Base-by-base conservation (phyloP, 495 filamentous ascomycete genomes). In the Choiromyces venosus region DNA sequence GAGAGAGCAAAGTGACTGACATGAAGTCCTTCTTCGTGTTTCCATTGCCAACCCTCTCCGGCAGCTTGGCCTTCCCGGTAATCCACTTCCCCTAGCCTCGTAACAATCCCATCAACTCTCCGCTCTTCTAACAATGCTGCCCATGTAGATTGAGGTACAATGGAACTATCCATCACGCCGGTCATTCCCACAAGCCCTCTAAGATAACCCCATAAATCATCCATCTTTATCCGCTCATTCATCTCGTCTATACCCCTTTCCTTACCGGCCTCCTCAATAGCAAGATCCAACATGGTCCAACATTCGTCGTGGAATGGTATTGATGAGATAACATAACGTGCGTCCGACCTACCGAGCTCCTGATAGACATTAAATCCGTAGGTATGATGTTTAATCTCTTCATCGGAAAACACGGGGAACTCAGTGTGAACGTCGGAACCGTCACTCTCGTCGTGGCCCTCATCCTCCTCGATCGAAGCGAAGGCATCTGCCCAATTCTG, bases 251-350 rank as follows among this genome's bases (percentile, higher is more conserved):
- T 38, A 1, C 80, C 77, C 65, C 78, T 67, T 44, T 79, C 81
- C 52, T 78, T 73, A 29, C 77, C 75, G 9, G 80, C 73, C 38
- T 77, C 81, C 25, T 80, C 82, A 64, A 82, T 78, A 7, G 81
- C 81, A 38, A 80, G 71, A 46, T 79, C 75, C n/a, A 82, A 61
- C 16, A 82, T 69, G 25, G 79, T 73, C 81, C 82, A 82, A 67
- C 81, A 82, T 56, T 82, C 81, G 16, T 82, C 81, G 46, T 82
- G 81, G 46, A 82, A 82, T 8, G 81, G 81, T 42, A 82, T 82
- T 29, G 80, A 82, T 4, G 73, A 74, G 35, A 82, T 79, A 29
- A 73, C 68, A 66, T 73, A 82, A 29, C 74, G 73, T 16, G 76
- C 70, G 71, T 80, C 78, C 0, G 5, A 18, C 42, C 79, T 67